Percentiles rank a stretch among this genome's conserved stretches.
Evolutionary conservation across 2,329 filamentous ascomycete genomes (phyloP).

Genomic region (Fusarium camptoceras): DNA sequence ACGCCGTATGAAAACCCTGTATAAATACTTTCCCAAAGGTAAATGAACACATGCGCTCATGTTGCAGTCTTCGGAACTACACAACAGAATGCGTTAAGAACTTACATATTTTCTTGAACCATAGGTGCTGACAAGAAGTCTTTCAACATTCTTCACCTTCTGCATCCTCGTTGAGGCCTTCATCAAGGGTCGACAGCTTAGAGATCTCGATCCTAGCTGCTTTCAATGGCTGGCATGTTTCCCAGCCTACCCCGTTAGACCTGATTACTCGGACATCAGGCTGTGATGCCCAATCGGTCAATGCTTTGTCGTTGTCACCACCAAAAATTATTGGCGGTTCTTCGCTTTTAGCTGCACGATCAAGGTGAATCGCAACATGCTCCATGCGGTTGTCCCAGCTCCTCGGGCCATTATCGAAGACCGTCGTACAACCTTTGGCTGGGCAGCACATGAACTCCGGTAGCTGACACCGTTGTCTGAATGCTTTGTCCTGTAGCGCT

Average conservation of each 20-base stretch:
- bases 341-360: conserved; percentile 55
- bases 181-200: conserved; percentile 10
- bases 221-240: conserved; percentile 50
- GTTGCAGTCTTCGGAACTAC: neutral
- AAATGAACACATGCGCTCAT: neutral
- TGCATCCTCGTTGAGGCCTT: conserved; percentile 43
- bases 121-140: neutral
- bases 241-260: conserved; percentile 47
- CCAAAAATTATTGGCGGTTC: conserved; percentile 54
- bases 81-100: neutral
- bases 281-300: conserved; percentile 57
- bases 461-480: conserved; percentile 68
- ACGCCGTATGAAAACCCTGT: neutral
- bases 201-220: conserved; percentile 26
- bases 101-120: neutral
- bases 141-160: conserved; percentile 45
- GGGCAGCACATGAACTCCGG: conserved; percentile 73
- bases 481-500: conserved; percentile 68
- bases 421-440: conserved; percentile 66
- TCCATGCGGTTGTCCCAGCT: conserved; percentile 89
- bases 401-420: conserved; percentile 69
- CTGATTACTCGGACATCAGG: conserved; percentile 54
- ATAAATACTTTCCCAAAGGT: neutral
- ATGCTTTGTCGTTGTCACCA: conserved; percentile 51
- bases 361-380: conserved; percentile 85